Percentiles rank a stretch among this genome's conserved stretches.
Evolutionary conservation across 2,329 filamentous ascomycete species (phyloP).

Genomic region (Fusarium sp.): DNA sequence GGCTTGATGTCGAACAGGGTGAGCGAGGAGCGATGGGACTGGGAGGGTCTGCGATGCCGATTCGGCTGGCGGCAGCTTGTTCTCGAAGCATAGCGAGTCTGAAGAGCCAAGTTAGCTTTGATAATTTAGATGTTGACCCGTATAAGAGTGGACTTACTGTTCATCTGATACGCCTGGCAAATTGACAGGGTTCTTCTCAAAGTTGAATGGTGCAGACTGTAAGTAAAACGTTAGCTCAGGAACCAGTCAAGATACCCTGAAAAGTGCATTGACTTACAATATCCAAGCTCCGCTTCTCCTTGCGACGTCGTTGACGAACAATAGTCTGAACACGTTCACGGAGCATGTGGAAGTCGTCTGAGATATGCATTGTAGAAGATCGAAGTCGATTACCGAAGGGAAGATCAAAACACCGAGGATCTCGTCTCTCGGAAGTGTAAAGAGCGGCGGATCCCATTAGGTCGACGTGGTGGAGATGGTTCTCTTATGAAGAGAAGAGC

Average conservation of each 20-base stretch:
- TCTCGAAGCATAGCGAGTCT: conserved; percentile 62
- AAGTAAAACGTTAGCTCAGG: conserved; percentile 39
- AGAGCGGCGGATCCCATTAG: conserved; percentile 25
- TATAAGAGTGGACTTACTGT: conserved; percentile 60
- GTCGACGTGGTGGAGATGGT: neutral
- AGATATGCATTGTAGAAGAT: conserved; percentile 49
- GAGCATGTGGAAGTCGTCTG: conserved; percentile 57
- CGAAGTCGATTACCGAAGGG: conserved; percentile 26
- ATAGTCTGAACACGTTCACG: conserved; percentile 58
- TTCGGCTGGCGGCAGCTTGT: conserved; percentile 62
- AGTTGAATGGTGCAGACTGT: conserved; percentile 70
- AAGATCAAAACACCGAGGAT: conserved; percentile 28
- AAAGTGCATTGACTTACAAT: conserved; percentile 55
- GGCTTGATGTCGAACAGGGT: conserved; percentile 40
- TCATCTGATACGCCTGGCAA: conserved; percentile 68
- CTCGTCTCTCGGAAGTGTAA: conserved; percentile 32
- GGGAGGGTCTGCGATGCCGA: conserved; percentile 56
- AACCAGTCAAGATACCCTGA: neutral
- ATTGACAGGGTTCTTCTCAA: conserved; percentile 63
- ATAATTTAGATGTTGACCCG: neutral
- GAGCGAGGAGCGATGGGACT: conserved; percentile 39
- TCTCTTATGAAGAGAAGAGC: conserved; percentile 12
- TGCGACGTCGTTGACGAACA: conserved; percentile 54
- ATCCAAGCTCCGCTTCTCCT: conserved; percentile 55
- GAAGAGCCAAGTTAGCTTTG: neutral